Evolutionary conservation across 2,329 filamentous ascomycete genomes (phyloP).

Genomic region (Paraconiothyrium brasiliense): DNA sequence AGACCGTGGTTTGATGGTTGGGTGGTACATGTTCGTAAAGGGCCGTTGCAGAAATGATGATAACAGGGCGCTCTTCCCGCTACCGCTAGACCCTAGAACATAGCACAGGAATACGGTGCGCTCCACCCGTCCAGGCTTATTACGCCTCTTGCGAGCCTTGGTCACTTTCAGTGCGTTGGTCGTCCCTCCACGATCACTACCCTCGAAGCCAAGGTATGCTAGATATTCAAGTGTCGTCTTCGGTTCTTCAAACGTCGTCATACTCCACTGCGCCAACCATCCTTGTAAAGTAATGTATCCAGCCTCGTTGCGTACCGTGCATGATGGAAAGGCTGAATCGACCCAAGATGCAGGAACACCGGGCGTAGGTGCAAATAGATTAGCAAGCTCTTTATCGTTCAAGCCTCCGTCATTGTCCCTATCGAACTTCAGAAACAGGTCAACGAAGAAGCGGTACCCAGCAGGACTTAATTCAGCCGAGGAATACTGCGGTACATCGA

Average conservation of each 20-base stretch:
- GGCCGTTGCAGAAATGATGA: constrained; percentile 91
- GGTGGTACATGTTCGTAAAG: constrained; percentile 84
- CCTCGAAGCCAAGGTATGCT: constrained; percentile 94
- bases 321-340: constrained; percentile 89
- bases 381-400: constrained; percentile 83
- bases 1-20: constrained; percentile 92
- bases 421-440: constrained; percentile 93
- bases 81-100: constrained; percentile 82
- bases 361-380: constrained; percentile 91
- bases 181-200: constrained; percentile 74
- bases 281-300: constrained; percentile 96
- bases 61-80: constrained; percentile 90
- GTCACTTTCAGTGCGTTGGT: constrained; percentile 92
- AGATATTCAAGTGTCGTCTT: constrained; percentile 96
- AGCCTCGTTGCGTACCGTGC: constrained; percentile 93
- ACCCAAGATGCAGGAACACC: constrained; percentile 87
- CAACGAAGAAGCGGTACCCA: constrained; percentile 97
- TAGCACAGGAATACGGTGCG: constrained; percentile 96
- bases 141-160: constrained; percentile 85
- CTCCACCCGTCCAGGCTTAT: constrained; percentile 84
- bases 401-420: constrained; percentile 97
- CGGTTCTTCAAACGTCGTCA: constrained; percentile 97
- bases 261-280: constrained; percentile 99
- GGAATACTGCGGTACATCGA: constrained; percentile 90
- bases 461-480: constrained; percentile 94